Percentiles rank a stretch among this genome's conserved stretches.
Conservation (phyloP, 306 rosid genomes). For the Lathyrus oleraceus region DNA sequence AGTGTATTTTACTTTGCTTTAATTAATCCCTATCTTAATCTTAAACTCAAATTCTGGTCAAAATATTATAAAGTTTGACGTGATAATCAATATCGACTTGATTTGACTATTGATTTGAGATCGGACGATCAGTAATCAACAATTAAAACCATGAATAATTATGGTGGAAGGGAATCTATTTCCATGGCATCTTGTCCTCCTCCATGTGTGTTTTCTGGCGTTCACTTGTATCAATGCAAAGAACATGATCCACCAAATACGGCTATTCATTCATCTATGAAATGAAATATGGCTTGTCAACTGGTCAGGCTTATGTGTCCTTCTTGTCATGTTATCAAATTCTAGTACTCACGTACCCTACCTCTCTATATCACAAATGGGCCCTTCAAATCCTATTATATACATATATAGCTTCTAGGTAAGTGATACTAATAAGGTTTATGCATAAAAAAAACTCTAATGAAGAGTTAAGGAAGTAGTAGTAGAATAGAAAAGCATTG, state of each 20-base stretch:
- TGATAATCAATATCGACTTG: neutral
- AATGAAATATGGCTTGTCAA: slow-evolving; percentile 46
- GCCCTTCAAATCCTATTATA: slow-evolving; percentile 32
- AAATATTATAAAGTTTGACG: neutral
- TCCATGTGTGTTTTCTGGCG: slow-evolving; percentile 40
- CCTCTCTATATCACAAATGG: slow-evolving; percentile 29
- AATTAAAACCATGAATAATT: too few species aligned
- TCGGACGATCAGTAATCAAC: neutral
- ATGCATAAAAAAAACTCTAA: slow-evolving; percentile 3
- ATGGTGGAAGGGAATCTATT: neutral
- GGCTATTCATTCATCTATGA: slow-evolving; percentile 52
- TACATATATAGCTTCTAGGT: neutral
- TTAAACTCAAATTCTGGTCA: neutral
- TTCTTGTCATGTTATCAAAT: slow-evolving; percentile 31
- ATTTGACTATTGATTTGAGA: neutral
- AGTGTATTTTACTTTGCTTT: slow-evolving; percentile 41
- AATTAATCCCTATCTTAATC: slow-evolving; percentile 34
- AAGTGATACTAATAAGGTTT: slow-evolving; percentile 13
- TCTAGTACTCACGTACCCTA: slow-evolving; percentile 22
- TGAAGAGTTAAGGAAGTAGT: neutral
- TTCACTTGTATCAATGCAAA: slow-evolving; percentile 21
- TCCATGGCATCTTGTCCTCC: neutral
- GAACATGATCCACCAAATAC: slow-evolving; percentile 93
- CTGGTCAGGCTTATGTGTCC: slow-evolving; percentile 42
- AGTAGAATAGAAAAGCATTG: slow-evolving; percentile 25